These are phyloP conservation scores for Abortiporus biennis DNA, from an alignment of 1,284 basidiomycete genomes.

Conservation along the genomic window DNA sequence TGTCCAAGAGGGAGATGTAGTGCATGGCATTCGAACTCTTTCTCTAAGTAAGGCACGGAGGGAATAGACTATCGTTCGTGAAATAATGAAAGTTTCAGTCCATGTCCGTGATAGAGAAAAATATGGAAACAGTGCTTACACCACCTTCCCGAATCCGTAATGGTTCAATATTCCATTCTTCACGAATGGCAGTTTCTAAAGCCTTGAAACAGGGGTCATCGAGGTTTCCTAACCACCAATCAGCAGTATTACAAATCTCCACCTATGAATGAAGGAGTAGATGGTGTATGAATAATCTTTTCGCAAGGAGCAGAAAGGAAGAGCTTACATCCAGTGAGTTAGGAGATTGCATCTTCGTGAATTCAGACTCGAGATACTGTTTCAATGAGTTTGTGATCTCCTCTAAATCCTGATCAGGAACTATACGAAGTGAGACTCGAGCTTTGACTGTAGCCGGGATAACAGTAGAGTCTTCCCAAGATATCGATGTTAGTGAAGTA, in stretches of 20 bases:
- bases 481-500: background rate
- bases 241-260: slow-evolving; percentile 77
- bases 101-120: too few relatives aligned
- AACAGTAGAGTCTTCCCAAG: slow-evolving; percentile 70
- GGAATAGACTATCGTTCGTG: slow-evolving; percentile 65
- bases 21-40: slow-evolving; percentile 78
- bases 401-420: slow-evolving; percentile 87
- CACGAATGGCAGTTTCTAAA: slow-evolving; percentile 73
- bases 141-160: slow-evolving; percentile 93
- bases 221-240: slow-evolving; percentile 94
- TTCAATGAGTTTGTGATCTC: slow-evolving; percentile 61
- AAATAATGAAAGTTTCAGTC: background rate
- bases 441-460: slow-evolving; percentile 81
- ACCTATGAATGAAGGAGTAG: slow-evolving; percentile 41
- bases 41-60: slow-evolving; percentile 89
- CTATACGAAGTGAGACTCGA: slow-evolving; percentile 84
- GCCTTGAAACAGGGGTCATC: slow-evolving; percentile 81
- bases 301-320: background rate
- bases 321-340: slow-evolving; percentile 62
- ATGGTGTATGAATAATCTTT: background rate
- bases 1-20: slow-evolving; percentile 89
- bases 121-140: too few relatives aligned
- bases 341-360: slow-evolving; percentile 56
- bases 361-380: slow-evolving; percentile 55
- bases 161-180: slow-evolving; percentile 84